phyloP scores from a whole-genome alignment of 2,329 filamentous ascomycete species.

The Cladophialophora psammophila region DNA sequence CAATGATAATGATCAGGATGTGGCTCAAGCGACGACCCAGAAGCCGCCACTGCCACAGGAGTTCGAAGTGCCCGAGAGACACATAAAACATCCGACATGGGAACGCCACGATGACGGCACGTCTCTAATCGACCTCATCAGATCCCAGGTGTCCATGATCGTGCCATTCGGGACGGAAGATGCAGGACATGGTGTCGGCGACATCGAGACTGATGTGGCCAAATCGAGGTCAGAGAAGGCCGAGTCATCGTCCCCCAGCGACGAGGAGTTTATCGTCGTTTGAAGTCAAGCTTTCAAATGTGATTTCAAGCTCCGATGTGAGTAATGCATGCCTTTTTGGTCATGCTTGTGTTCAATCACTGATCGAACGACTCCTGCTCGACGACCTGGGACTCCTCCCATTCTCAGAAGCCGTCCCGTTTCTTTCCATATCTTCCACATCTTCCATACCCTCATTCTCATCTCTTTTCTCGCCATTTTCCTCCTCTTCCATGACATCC shows the following conservation, averaged over 20 bases:
- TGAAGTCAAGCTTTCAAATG: constrained; percentile 4
- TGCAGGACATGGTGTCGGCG: constrained; percentile 1
- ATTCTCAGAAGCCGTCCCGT: constrained; percentile 11
- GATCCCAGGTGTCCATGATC: constrained; percentile 29
- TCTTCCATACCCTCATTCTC: constrained; percentile 56
- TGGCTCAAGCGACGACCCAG: background rate
- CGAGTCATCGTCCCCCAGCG: background rate
- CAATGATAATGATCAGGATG: background rate
- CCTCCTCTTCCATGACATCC: constrained; percentile 53
- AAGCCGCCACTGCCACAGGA: background rate
- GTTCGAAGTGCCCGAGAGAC: constrained; percentile 17
- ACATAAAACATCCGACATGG: constrained; percentile 38
- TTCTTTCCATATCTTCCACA: constrained; percentile 28
- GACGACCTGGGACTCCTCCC: constrained; percentile 25
- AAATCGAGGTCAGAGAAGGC: background rate
- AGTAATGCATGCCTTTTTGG: background rate
- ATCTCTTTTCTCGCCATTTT: constrained; percentile 60
- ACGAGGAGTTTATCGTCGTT: constrained; percentile 28
- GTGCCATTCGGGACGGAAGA: constrained; percentile 21
- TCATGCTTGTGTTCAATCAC: constrained; percentile 27
- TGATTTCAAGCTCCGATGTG: background rate
- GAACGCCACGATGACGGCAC: constrained; percentile 30
- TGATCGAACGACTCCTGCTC: constrained; percentile 28
- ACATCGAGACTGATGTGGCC: constrained; percentile 12
- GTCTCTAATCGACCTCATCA: constrained; percentile 38